A percentile compares a stretch with the other conserved stretches of the same genome.
These are phyloP conservation scores for Saccharomycopsis javanensis DNA, from an alignment of 805 yeast species.

Conservation along the genomic window DNA sequence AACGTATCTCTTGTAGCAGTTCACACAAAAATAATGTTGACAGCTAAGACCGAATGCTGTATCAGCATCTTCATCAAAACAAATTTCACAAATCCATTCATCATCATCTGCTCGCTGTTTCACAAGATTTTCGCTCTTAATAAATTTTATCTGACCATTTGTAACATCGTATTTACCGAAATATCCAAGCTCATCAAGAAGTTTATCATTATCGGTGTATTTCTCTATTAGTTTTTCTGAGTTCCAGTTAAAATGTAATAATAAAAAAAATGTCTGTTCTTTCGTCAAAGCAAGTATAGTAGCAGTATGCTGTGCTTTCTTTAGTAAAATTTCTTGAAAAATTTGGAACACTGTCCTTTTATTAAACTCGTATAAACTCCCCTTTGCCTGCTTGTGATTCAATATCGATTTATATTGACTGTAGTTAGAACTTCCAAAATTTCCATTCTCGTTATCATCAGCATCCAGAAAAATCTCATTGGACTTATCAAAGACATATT, in stretches of 20 bases:
- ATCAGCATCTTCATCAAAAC: constrained; percentile 60
- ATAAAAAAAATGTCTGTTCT: constrained; percentile 34
- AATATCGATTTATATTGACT: background rate
- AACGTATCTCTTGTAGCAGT: constrained; percentile 59
- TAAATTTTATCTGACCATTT: background rate
- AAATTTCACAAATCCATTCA: constrained; percentile 49
- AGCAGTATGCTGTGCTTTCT: constrained; percentile 28
- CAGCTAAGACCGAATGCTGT: constrained; percentile 46
- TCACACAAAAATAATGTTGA: constrained; percentile 57
- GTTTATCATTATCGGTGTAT: constrained; percentile 35
- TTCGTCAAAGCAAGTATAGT: constrained; percentile 30
- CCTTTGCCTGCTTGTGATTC: background rate
- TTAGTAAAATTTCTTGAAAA: constrained; percentile 22
- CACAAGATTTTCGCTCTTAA: background rate
- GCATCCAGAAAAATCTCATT: background rate
- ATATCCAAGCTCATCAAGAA: constrained; percentile 24
- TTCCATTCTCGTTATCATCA: background rate
- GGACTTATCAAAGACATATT: background rate
- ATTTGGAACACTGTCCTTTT: constrained; percentile 9
- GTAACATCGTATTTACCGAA: background rate
- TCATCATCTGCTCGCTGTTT: constrained; percentile 5
- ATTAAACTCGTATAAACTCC: background rate
- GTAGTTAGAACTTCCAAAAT: background rate
- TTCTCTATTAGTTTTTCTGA: constrained; percentile 46
- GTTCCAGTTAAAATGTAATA: constrained; percentile 49